Conservation (phyloP, 257 asterid genomes). For the Mentha longifolia region DNA sequence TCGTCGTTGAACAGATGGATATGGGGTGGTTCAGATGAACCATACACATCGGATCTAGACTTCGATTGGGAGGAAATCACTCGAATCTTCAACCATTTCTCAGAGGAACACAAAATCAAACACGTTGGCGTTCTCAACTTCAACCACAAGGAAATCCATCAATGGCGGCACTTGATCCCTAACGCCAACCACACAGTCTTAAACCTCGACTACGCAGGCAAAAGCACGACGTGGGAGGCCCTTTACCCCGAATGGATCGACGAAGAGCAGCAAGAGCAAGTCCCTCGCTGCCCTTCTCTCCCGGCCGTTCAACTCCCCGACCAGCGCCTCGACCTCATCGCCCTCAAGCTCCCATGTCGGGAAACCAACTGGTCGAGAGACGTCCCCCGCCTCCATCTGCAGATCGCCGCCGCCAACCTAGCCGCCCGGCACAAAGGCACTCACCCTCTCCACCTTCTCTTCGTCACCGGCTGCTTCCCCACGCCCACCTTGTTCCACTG, state of each 20-base stretch:
- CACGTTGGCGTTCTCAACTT: background rate
- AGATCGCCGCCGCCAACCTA: background rate
- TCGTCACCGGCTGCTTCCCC: background rate
- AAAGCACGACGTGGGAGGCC: background rate
- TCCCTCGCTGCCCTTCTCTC: background rate
- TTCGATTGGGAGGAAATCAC: background rate
- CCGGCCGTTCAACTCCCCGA: background rate
- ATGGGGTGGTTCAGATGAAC: background rate
- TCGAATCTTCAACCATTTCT: background rate
- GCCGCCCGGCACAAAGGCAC: background rate
- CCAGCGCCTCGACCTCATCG: background rate
- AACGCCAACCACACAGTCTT: background rate
- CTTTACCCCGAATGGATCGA: background rate
- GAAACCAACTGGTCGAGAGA: background rate
- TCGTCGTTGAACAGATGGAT: background rate
- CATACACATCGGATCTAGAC: background rate
- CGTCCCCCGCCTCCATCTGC: background rate
- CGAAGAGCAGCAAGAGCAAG: background rate
- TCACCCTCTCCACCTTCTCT: background rate
- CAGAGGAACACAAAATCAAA: background rate
- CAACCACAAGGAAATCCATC: background rate
- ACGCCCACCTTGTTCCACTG: background rate
- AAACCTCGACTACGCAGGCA: background rate
- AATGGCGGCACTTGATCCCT: background rate
- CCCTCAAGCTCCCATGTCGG: background rate